Conservation (phyloP, 139 green algal genomes). For the Deuterostichococcus epilithicus region DNA sequence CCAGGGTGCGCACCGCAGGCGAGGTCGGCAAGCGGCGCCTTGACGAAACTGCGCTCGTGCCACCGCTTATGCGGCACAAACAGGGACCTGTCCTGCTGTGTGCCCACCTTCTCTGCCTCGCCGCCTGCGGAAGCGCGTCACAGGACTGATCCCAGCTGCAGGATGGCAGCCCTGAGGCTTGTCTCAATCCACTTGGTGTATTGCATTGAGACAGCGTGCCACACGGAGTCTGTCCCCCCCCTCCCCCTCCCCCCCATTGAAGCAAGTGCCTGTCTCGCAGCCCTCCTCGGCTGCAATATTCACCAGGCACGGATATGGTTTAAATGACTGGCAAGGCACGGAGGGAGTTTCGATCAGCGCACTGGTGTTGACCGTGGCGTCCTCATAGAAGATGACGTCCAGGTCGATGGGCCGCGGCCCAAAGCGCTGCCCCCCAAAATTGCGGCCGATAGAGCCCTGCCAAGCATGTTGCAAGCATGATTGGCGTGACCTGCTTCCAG, state of each 20-base stretch:
- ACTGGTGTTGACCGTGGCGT: not conserved
- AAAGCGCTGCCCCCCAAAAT: constrained; percentile 49
- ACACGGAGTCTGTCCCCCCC: too few relatives aligned
- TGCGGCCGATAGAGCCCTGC: constrained; percentile 47
- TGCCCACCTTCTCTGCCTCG: not conserved
- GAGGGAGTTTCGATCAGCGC: not conserved
- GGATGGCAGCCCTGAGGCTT: too few relatives aligned
- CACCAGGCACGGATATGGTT: too few relatives aligned
- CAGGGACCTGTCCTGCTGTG: constrained; percentile 40
- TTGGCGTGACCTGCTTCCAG: too few relatives aligned
- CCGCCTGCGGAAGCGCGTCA: too few relatives aligned
- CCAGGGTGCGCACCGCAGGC: constrained; percentile 1
- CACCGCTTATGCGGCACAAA: constrained; percentile 77
- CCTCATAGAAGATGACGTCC: constrained; percentile 92
- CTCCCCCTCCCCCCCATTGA: too few relatives aligned
- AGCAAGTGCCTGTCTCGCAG: too few relatives aligned
- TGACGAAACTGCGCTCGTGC: constrained; percentile 86
- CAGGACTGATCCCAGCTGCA: too few relatives aligned
- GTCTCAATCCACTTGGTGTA: too few relatives aligned
- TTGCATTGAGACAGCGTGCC: too few relatives aligned
- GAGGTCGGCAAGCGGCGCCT: constrained; percentile 75
- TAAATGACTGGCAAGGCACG: too few relatives aligned
- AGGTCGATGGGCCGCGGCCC: constrained; percentile 92
- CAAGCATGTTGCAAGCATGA: not conserved
- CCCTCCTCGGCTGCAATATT: too few relatives aligned